phyloP scores from a whole-genome alignment of 495 filamentous ascomycete species.

The Barbatosphaeria neglecta region DNA sequence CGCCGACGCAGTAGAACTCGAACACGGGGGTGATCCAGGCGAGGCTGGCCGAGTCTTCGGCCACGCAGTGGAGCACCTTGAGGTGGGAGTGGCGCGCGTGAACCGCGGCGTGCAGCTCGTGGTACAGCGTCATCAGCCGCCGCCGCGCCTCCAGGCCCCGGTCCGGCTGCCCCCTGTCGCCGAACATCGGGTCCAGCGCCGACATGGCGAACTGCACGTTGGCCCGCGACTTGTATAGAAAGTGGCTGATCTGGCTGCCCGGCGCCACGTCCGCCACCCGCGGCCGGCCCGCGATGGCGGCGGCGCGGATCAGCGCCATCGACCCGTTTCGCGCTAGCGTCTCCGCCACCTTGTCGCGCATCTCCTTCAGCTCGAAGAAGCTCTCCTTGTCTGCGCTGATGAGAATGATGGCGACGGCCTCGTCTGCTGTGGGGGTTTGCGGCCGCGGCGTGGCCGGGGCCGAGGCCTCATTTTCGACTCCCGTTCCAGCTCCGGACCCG shows the following conservation, averaged over 20 bases:
- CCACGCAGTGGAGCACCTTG: conserved; percentile 72
- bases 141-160: conserved; percentile 45
- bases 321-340: conserved; percentile 65
- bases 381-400: conserved; percentile 87
- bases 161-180: conserved; percentile 13
- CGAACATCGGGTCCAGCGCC: conserved; percentile 62
- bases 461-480: too few relatives aligned
- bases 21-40: conserved; percentile 86
- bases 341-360: conserved; percentile 70
- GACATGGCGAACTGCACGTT: conserved; percentile 97
- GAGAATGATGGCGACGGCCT: conserved; percentile 80
- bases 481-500: too few relatives aligned
- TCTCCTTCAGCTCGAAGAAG: conserved; percentile 78
- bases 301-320: conserved; percentile 59
- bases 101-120: conserved; percentile 67
- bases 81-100: conserved; percentile 73
- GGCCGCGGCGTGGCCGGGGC: conserved; percentile 7
- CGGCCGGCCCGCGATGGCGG: conserved; percentile 60
- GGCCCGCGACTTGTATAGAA: conserved; percentile 81
- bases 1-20: conserved; percentile 90
- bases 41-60: conserved; percentile 60
- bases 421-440: conserved; percentile 35
- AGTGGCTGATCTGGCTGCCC: conserved; percentile 71
- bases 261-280: conserved; percentile 61
- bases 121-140: conserved; percentile 74